Evolutionary conservation across 225 moss, liverwort and hornwort species (phyloP).

Genomic region (Lunularia cruciata): DNA sequence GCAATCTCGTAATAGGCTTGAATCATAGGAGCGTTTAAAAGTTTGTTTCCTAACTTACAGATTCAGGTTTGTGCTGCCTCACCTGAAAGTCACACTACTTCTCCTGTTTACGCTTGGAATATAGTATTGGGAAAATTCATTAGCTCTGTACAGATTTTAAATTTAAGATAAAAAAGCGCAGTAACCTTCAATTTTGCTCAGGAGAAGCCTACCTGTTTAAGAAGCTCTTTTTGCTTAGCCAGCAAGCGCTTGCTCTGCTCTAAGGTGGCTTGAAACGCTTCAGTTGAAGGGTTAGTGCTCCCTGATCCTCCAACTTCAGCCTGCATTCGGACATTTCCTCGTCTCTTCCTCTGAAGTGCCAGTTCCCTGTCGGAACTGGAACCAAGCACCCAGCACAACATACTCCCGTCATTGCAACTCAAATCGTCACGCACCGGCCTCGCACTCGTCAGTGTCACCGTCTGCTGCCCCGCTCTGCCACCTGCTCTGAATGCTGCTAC

Average conservation of each 20-base stretch:
- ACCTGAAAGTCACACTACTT: not conserved
- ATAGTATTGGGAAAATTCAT: no score
- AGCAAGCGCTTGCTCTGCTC: slow-evolving; percentile 62
- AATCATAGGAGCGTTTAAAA: no score
- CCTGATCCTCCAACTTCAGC: slow-evolving; percentile 23
- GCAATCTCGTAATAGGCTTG: no score
- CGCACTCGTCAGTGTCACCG: not conserved
- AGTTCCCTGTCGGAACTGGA: not conserved
- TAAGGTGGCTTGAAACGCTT: slow-evolving; percentile 33
- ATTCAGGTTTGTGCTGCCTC: no score
- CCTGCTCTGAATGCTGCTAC: not conserved
- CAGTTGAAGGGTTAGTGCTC: not conserved
- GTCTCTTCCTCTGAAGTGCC: not conserved
- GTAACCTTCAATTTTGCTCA: not conserved
- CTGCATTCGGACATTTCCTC: slow-evolving; percentile 22
- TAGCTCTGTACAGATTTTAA: no score
- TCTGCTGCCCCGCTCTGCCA: not conserved
- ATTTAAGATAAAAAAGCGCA: no score
- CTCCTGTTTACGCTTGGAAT: no score
- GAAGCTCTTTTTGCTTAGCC: slow-evolving; percentile 70
- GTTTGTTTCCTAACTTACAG: not conserved
- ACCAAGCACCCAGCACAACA: not conserved
- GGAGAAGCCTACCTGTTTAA: slow-evolving; percentile 51
- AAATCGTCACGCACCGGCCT: not conserved
- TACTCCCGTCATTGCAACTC: not conserved